Percentiles rank a stretch among this genome's conserved stretches.
phyloP scores from a whole-genome alignment of 345 rosid genomes.

The Combretum micranthum region DNA sequence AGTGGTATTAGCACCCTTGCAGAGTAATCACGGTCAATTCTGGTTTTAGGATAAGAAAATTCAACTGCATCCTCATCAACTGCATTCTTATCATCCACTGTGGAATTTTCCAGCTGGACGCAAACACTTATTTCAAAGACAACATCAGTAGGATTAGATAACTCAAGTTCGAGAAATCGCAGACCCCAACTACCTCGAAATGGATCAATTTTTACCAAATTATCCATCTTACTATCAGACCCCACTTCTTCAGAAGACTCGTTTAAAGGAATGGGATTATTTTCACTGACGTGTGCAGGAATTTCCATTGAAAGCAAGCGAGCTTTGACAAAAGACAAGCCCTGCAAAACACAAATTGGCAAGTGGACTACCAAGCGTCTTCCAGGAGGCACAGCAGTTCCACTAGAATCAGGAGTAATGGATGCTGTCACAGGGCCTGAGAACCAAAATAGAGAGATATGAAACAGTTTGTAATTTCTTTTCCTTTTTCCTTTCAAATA shows the following conservation, averaged over 20 bases:
- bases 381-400: constrained; percentile 60
- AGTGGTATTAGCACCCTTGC: constrained; percentile 90
- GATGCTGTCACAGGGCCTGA: constrained; percentile 55
- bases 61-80: constrained; percentile 46
- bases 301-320: constrained; percentile 98
- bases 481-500: too few species aligned
- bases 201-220: constrained; percentile 83
- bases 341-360: constrained; percentile 82
- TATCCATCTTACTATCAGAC: constrained; percentile 55
- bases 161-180: constrained; percentile 88
- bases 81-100: constrained; percentile 38
- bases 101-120: constrained; percentile 63
- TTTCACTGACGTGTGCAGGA: constrained; percentile 79
- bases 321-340: constrained; percentile 88
- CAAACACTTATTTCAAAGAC: constrained; percentile 85
- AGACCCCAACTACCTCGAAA: constrained; percentile 99
- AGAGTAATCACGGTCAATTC: constrained; percentile 87
- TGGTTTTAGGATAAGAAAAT: constrained; percentile 73
- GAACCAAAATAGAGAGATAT: constrained; percentile 15
- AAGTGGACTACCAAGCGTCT: constrained; percentile 88
- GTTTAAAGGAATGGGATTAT: constrained; percentile 33
- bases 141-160: constrained; percentile 90
- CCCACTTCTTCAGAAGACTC: constrained; percentile 30
- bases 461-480: not conserved
- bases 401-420: constrained; percentile 39